These are phyloP conservation scores for Linum trigynum DNA, from an alignment of 345 rosid genomes.

Conservation along the genomic window DNA sequence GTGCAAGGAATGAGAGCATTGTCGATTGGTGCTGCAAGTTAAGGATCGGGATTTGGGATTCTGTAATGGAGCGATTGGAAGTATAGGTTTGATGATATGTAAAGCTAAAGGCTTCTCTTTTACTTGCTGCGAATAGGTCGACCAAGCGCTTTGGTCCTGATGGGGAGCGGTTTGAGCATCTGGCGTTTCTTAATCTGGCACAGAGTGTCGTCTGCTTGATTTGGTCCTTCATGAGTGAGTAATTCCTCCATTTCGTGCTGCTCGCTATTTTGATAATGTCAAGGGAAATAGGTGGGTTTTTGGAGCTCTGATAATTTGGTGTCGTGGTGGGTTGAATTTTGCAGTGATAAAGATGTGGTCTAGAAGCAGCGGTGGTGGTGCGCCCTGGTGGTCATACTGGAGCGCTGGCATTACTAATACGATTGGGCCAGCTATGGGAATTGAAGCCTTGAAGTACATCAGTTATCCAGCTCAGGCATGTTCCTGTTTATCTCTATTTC, in stretches of 20 bases:
- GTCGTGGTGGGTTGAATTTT: neutral
- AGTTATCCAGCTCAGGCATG: slow-evolving; percentile 96
- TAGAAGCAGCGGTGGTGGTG: slow-evolving; percentile 46
- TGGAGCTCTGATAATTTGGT: slow-evolving; percentile 2
- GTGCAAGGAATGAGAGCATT: neutral
- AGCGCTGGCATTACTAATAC: slow-evolving; percentile 96
- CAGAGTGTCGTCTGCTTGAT: slow-evolving; percentile 81
- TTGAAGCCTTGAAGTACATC: slow-evolving; percentile 90
- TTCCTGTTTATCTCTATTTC: neutral
- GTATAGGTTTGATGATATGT: neutral
- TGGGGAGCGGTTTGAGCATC: slow-evolving; percentile 80
- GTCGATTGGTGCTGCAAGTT: too few species aligned
- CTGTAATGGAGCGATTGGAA: neutral
- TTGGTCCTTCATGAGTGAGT: slow-evolving; percentile 92
- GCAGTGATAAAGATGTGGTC: slow-evolving; percentile 95
- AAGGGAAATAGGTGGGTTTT: neutral
- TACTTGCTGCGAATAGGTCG: slow-evolving; percentile 35
- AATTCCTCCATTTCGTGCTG: neutral
- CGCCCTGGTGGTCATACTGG: slow-evolving; percentile 96
- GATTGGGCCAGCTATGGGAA: slow-evolving; percentile 97
- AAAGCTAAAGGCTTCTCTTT: neutral
- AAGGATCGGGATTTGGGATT: too few species aligned
- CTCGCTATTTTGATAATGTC: neutral
- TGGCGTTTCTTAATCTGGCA: slow-evolving; percentile 83
- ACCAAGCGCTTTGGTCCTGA: slow-evolving; percentile 83